These are phyloP conservation scores for Rubroshorea leprosula DNA, from an alignment of 345 rosid species.

Conservation along the genomic window DNA sequence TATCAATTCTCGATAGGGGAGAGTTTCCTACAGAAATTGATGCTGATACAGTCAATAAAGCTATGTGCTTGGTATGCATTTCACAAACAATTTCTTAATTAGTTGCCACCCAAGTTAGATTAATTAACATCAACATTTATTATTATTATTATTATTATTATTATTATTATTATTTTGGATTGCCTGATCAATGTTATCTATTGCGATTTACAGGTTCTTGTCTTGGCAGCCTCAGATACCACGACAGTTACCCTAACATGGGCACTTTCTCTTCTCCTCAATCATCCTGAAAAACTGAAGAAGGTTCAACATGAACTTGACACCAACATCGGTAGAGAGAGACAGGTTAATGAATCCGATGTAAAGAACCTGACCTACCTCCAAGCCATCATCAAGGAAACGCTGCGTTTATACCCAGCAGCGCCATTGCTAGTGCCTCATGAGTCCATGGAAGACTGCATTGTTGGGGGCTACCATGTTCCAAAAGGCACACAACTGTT, in stretches of 20 bases:
- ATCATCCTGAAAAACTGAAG: conserved; percentile 18
- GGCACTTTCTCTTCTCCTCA: conserved; percentile 34
- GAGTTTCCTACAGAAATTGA: neutral
- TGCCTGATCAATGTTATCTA: no score
- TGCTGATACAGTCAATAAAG: conserved; percentile 25
- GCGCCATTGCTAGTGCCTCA: conserved; percentile 14
- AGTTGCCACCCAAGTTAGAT: no score
- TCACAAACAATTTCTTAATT: neutral
- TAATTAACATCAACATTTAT: neutral
- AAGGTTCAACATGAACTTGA: conserved; percentile 32
- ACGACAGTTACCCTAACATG: conserved; percentile 17
- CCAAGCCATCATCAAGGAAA: conserved; percentile 9
- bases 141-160: no score
- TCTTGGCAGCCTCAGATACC: conserved; percentile 21
- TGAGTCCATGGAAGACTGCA: conserved; percentile 12
- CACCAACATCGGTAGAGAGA: conserved; percentile 20
- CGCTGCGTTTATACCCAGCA: conserved; percentile 21
- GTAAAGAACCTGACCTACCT: conserved; percentile 18
- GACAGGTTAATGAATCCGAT: conserved; percentile 19
- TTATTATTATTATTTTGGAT: no score
- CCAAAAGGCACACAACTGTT: conserved; percentile 7
- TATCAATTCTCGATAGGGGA: conserved; percentile 6
- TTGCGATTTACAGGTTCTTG: conserved; percentile 13
- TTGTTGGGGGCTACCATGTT: conserved; percentile 5
- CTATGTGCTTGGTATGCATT: conserved; percentile 23